Conservation (phyloP, 371 early-diverging fungal species). For the Mortierella sp. region DNA sequence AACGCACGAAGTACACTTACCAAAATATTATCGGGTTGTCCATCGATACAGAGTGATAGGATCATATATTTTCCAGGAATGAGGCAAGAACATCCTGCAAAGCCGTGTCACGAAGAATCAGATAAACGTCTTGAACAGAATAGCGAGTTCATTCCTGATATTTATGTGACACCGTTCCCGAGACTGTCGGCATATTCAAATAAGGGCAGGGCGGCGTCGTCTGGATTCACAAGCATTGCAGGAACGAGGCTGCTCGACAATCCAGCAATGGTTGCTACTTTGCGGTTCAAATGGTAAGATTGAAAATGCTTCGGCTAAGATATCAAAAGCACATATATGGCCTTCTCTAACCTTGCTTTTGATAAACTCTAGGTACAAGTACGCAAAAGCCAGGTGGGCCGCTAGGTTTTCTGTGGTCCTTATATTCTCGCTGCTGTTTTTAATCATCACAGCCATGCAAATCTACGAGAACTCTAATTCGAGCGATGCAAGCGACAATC, state of each 20-base stretch:
- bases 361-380: neutral
- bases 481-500: neutral
- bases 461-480: neutral
- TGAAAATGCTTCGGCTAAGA: neutral
- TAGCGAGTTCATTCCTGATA: slow-evolving; percentile 22
- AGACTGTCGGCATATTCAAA: slow-evolving; percentile 20
- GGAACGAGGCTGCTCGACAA: slow-evolving; percentile 37
- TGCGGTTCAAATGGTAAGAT: slow-evolving; percentile 45
- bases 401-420: slow-evolving; percentile 10
- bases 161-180: slow-evolving; percentile 48
- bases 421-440: slow-evolving; percentile 15
- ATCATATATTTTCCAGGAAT: neutral
- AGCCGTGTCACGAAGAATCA: slow-evolving; percentile 26
- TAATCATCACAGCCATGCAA: slow-evolving; percentile 28
- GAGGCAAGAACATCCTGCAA: too few species aligned
- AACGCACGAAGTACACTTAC: slow-evolving; percentile 3
- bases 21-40: slow-evolving; percentile 7
- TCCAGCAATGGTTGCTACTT: slow-evolving; percentile 41
- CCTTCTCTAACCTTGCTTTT: neutral
- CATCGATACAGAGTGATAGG: neutral
- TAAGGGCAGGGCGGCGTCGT: neutral
- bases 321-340: neutral
- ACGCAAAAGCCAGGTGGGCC: neutral
- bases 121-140: neutral
- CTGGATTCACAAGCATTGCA: slow-evolving; percentile 30